A percentile compares a stretch with the other conserved stretches of the same genome.
Conservation (phyloP, 805 yeast genomes). For the Starmerella etchellsii region DNA sequence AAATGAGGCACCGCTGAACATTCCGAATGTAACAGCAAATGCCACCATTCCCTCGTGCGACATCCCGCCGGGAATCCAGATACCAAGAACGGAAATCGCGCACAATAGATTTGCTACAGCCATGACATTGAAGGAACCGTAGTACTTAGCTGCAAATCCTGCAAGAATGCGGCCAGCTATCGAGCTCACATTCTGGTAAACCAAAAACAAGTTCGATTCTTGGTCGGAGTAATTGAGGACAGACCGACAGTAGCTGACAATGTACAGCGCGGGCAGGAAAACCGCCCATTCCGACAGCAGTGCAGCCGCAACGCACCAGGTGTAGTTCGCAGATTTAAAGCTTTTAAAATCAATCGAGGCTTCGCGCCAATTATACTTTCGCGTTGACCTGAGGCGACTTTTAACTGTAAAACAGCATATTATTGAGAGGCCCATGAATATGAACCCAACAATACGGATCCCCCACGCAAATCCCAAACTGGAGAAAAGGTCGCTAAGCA, state of each 20-base stretch:
- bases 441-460: constrained; percentile 35
- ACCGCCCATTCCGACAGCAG: constrained; percentile 37
- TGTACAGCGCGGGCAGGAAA: constrained; percentile 39
- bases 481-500: constrained; percentile 35
- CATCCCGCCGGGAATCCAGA: constrained; percentile 48
- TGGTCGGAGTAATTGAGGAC: constrained; percentile 29
- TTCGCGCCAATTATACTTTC: constrained; percentile 7
- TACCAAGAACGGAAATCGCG: constrained; percentile 35
- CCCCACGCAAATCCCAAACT: constrained; percentile 47
- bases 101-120: constrained; percentile 33
- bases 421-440: constrained; percentile 18
- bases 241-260: constrained; percentile 42
- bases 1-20: constrained; percentile 44
- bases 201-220: constrained; percentile 31
- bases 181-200: constrained; percentile 37
- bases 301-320: constrained; percentile 20
- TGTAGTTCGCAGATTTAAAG: constrained; percentile 21
- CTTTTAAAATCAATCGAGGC: constrained; percentile 22
- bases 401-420: constrained; percentile 28
- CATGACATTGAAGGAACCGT: constrained; percentile 47
- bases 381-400: constrained; percentile 23
- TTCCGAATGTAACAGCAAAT: constrained; percentile 33
- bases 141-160: constrained; percentile 39
- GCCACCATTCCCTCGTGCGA: constrained; percentile 36
- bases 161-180: constrained; percentile 45